A percentile compares a stretch with the other conserved stretches of the same genome.
Conservation (phyloP, 352 stramenopile genomes). For the Globisporangium apiculatum region DNA sequence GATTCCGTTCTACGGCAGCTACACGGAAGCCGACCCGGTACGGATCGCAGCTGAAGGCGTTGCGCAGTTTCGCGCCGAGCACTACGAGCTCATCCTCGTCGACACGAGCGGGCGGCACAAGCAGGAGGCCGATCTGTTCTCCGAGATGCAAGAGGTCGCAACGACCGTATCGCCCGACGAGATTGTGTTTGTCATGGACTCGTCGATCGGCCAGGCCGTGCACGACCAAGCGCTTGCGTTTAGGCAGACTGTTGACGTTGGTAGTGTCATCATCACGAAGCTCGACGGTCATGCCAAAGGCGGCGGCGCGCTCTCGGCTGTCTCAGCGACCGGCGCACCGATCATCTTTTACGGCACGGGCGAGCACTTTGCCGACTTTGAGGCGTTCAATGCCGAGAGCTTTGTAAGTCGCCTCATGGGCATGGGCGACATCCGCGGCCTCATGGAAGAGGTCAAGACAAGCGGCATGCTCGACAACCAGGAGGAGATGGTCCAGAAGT, state of each 20-base stretch:
- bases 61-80: constrained; percentile 93
- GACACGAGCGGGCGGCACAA: constrained; percentile 98
- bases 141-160: constrained; percentile 99
- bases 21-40: constrained; percentile 98
- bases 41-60: constrained; percentile 97
- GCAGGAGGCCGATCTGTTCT: constrained; percentile 97
- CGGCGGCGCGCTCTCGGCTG: constrained; percentile 95
- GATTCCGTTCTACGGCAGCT: constrained; percentile 98
- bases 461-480: constrained; percentile 90
- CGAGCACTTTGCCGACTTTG: constrained; percentile 98
- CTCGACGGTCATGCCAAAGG: constrained; percentile 99
- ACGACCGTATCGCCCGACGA: constrained; percentile 94
- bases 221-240: constrained; percentile 96
- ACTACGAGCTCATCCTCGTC: constrained; percentile 99
- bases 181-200: constrained; percentile 99
- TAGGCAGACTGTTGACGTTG: constrained; percentile 93
- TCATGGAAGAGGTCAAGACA: constrained; percentile 93
- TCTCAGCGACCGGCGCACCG: constrained; percentile 95
- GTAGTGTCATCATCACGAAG: constrained; percentile 99
- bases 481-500: constrained; percentile 95
- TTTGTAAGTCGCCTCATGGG: constrained; percentile 99
- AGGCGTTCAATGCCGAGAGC: constrained; percentile 95
- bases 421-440: constrained; percentile 95
- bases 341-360: constrained; percentile 99
- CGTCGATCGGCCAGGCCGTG: constrained; percentile 97